phyloP scores from a whole-genome alignment of 1,284 basidiomycete species.

The Ganoderma lingzhi region DNA sequence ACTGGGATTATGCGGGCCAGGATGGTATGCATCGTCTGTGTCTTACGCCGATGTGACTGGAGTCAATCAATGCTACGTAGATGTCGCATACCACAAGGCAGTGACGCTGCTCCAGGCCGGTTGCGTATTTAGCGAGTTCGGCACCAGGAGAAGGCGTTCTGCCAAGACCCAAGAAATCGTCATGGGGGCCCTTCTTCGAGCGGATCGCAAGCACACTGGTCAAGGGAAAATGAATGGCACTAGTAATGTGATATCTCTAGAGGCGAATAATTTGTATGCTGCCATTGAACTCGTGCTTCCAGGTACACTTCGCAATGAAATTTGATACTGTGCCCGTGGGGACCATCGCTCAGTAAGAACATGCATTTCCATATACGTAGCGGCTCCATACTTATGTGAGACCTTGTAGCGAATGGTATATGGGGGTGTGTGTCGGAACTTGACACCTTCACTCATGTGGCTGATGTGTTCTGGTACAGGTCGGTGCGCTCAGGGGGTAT shows the following conservation, averaged over 20 bases:
- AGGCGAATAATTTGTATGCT: neutral
- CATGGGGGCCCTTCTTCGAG: constrained; percentile 73
- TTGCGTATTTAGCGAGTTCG: constrained; percentile 91
- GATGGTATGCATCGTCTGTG: constrained; percentile 53
- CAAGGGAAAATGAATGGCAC: constrained; percentile 81
- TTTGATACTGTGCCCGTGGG: constrained; percentile 77
- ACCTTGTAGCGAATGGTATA: constrained; percentile 86
- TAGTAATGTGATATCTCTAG: constrained; percentile 72
- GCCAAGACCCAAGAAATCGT: constrained; percentile 85
- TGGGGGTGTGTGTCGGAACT: constrained; percentile 71
- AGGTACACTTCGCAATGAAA: constrained; percentile 86
- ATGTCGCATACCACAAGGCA: constrained; percentile 77
- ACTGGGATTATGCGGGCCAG: constrained; percentile 89
- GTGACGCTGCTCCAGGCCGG: constrained; percentile 70
- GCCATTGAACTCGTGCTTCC: constrained; percentile 5
- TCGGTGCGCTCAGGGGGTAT: constrained; percentile 87
- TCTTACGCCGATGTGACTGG: no score
- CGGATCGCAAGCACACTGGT: constrained; percentile 58
- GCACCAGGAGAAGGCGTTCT: constrained; percentile 88
- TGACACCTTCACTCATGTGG: neutral
- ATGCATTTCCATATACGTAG: neutral
- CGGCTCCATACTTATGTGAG: neutral
- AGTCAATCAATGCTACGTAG: constrained; percentile 32
- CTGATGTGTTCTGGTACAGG: constrained; percentile 45
- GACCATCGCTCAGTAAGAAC: constrained; percentile 88